Conservation (phyloP, 2,329 filamentous ascomycete genomes). For the Lachnellula arida region DNA sequence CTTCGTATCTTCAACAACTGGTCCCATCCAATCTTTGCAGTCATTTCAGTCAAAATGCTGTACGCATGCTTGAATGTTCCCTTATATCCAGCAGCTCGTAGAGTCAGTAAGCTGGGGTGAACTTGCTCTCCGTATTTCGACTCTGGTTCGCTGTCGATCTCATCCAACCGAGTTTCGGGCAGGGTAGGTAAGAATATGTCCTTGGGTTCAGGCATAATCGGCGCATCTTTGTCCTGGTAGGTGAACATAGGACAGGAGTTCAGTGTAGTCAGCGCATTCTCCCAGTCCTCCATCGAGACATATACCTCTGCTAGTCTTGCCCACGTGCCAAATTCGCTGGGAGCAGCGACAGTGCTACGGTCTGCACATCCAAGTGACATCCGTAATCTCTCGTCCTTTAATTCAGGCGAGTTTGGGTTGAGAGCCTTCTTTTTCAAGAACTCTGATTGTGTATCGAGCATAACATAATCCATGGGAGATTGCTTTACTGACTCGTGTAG, state of each 20-base stretch:
- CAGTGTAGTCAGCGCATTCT: slow-evolving; percentile 86
- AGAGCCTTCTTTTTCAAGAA: slow-evolving; percentile 83
- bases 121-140: slow-evolving; percentile 79
- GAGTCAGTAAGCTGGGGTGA: slow-evolving; percentile 76
- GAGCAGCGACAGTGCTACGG: slow-evolving; percentile 87
- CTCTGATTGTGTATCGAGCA: slow-evolving; percentile 89
- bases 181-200: slow-evolving; percentile 84
- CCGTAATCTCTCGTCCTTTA: slow-evolving; percentile 64
- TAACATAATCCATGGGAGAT: slow-evolving; percentile 94
- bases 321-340: slow-evolving; percentile 97
- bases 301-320: slow-evolving; percentile 91
- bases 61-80: slow-evolving; percentile 97
- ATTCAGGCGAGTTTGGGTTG: slow-evolving; percentile 47
- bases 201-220: slow-evolving; percentile 87
- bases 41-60: slow-evolving; percentile 89
- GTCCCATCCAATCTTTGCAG: slow-evolving; percentile 95
- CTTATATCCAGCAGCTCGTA: slow-evolving; percentile 85
- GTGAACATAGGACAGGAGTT: slow-evolving; percentile 99
- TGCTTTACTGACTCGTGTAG: slow-evolving; percentile 86
- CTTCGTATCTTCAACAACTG: slow-evolving; percentile 90
- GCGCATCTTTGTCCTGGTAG: slow-evolving; percentile 96
- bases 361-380: slow-evolving; percentile 92
- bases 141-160: slow-evolving; percentile 89
- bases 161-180: slow-evolving; percentile 84
- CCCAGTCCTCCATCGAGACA: slow-evolving; percentile 91